These are phyloP conservation scores for Aurinia saxatilis DNA, from an alignment of 345 rosid species.

Conservation along the genomic window DNA sequence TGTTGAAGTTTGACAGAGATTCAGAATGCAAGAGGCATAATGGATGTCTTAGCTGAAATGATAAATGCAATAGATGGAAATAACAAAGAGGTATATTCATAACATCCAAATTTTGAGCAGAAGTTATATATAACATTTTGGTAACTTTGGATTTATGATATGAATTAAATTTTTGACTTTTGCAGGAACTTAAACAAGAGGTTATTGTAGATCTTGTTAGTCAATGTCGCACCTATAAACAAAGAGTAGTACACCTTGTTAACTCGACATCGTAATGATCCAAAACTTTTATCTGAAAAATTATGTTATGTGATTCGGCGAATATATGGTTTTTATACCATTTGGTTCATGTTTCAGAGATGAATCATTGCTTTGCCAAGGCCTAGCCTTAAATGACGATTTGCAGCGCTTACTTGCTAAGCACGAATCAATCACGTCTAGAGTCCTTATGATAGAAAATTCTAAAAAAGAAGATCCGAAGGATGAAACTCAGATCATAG, in stretches of 20 bases:
- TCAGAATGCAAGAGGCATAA: constrained; percentile 92
- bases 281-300: neutral
- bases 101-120: neutral
- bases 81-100: constrained; percentile 68
- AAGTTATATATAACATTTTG: neutral
- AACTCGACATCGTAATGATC: constrained; percentile 84
- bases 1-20: constrained; percentile 80
- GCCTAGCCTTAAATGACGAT: constrained; percentile 87
- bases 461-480: constrained; percentile 35
- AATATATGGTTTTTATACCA: neutral
- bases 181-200: constrained; percentile 91
- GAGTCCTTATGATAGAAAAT: constrained; percentile 32
- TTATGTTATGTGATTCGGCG: neutral
- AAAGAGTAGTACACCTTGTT: constrained; percentile 95
- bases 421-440: constrained; percentile 80
- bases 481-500: constrained; percentile 39
- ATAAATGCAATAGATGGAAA: constrained; percentile 74
- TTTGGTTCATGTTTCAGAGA: constrained; percentile 46
- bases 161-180: neutral
- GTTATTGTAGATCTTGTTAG: constrained; percentile 90
- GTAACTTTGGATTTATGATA: neutral
- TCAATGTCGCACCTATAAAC: constrained; percentile 92
- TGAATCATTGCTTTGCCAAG: constrained; percentile 88
- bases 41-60: constrained; percentile 98
- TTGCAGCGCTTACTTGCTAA: constrained; percentile 84